phyloP scores from a whole-genome alignment of 2,329 filamentous ascomycete species.

The Ophiocordyceps camponoti-leonardi region DNA sequence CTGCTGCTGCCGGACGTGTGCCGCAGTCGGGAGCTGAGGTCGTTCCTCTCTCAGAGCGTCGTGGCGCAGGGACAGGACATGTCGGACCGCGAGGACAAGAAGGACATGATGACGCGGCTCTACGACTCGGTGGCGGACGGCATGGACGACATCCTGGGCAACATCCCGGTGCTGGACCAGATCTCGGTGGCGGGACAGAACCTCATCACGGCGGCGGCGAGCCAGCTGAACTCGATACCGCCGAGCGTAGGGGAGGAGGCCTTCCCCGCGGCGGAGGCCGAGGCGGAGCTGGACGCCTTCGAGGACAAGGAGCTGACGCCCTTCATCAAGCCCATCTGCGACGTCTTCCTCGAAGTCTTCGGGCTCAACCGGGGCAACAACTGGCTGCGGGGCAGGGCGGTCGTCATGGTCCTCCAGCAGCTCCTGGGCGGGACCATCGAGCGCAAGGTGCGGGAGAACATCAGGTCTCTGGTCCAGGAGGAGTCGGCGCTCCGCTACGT shows the following conservation, averaged over 20 bases:
- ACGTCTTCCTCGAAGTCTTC: conserved; percentile 91
- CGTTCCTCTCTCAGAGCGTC: conserved; percentile 81
- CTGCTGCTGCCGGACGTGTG: conserved; percentile 84
- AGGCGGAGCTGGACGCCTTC: conserved; percentile 86
- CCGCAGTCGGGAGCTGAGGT: conserved; percentile 76
- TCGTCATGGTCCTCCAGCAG: conserved; percentile 92
- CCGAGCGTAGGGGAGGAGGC: conserved; percentile 33
- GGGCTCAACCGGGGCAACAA: conserved; percentile 91
- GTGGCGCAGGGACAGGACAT: conserved; percentile 44
- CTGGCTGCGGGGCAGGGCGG: conserved; percentile 88
- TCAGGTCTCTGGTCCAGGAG: conserved; percentile 57
- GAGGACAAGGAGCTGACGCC: conserved; percentile 80
- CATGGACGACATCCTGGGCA: conserved; percentile 94
- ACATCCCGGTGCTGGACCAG: conserved; percentile 89
- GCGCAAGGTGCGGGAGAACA: conserved; percentile 77
- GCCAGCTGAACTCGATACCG: conserved; percentile 39
- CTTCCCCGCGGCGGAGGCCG: conserved; percentile 53
- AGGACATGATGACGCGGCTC: conserved; percentile 80
- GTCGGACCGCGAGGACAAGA: conserved; percentile 46
- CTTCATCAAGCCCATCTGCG: conserved; percentile 96
- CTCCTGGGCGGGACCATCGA: conserved; percentile 92
- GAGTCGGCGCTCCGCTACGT: conserved; percentile 66
- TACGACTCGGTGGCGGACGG: conserved; percentile 96
- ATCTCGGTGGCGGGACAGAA: conserved; percentile 86
- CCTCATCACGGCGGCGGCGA: conserved; percentile 61